These are phyloP conservation scores for Suillus discolor DNA, from an alignment of 768 basidiomycete genomes.

Conservation along the genomic window DNA sequence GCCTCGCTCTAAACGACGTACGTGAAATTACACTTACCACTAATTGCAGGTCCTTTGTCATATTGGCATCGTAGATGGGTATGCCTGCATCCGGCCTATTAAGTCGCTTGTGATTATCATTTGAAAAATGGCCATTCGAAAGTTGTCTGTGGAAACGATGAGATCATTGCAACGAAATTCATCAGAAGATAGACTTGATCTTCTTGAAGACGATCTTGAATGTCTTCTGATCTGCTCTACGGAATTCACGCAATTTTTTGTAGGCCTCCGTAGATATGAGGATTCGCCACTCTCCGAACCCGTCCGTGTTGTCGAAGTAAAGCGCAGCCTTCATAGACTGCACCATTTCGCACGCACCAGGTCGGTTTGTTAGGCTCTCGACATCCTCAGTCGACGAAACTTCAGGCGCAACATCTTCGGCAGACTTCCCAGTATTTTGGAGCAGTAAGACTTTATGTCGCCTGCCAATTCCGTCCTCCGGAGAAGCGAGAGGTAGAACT, in stretches of 20 bases:
- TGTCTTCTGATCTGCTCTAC: constrained; percentile 44
- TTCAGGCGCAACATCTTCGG: neutral
- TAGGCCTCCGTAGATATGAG: constrained; percentile 54
- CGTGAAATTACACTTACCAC: constrained; percentile 39
- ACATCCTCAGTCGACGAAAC: neutral
- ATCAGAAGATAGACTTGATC: constrained; percentile 50
- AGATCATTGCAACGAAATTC: neutral
- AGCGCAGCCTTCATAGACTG: constrained; percentile 63
- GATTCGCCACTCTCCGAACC: constrained; percentile 68
- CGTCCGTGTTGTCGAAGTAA: constrained; percentile 58
- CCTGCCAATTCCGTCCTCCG: constrained; percentile 16
- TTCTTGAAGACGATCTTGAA: constrained; percentile 66
- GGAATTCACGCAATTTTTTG: constrained; percentile 48
- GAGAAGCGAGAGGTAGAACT: constrained; percentile 31
- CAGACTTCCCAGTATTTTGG: neutral
- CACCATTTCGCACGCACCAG: constrained; percentile 44
- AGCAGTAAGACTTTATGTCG: constrained; percentile 8
- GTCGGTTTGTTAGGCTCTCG: neutral
- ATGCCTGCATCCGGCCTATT: constrained; percentile 46
- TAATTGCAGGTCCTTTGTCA: constrained; percentile 53
- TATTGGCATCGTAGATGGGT: constrained; percentile 71
- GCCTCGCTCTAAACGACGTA: neutral
- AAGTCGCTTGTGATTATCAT: constrained; percentile 65
- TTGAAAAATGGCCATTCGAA: constrained; percentile 69
- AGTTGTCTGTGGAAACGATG: constrained; percentile 49